A percentile compares a stretch with the other conserved stretches of the same genome.
phyloP scores from a whole-genome alignment of 2,329 filamentous ascomycete genomes.

The Didymella exigua region DNA sequence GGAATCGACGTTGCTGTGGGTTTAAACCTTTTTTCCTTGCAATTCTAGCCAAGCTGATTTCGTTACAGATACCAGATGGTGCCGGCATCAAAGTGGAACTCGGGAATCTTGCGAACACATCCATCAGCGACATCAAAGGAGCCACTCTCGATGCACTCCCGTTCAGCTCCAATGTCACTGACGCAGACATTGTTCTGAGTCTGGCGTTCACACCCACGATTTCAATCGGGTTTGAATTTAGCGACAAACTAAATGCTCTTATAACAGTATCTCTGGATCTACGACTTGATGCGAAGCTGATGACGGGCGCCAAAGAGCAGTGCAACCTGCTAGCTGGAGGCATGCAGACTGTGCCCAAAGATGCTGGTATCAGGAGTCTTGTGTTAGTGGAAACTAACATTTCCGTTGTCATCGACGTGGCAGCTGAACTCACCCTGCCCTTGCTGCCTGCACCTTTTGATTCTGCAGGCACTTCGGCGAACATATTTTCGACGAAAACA shows the following conservation, averaged over 20 bases:
- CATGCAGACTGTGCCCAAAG: background rate
- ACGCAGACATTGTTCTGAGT: constrained; percentile 35
- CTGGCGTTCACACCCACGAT: constrained; percentile 42
- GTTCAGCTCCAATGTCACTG: constrained; percentile 37
- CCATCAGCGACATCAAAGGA: constrained; percentile 29
- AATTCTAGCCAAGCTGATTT: constrained; percentile 2
- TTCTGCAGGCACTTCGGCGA: constrained; percentile 17
- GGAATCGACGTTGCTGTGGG: constrained; percentile 47
- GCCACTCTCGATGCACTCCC: constrained; percentile 40
- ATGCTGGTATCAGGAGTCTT: constrained; percentile 19
- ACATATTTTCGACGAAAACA: constrained; percentile 30
- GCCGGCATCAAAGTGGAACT: constrained; percentile 41
- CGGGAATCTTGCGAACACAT: constrained; percentile 25
- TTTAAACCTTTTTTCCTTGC: background rate
- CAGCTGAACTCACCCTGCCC: constrained; percentile 28
- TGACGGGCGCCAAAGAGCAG: constrained; percentile 25
- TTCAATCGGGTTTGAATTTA: constrained; percentile 45
- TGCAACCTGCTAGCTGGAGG: constrained; percentile 23
- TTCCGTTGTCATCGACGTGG: constrained; percentile 28
- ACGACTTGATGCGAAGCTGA: constrained; percentile 37
- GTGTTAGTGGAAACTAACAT: constrained; percentile 37
- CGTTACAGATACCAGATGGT: constrained; percentile 33
- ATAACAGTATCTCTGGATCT: constrained; percentile 41
- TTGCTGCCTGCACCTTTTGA: constrained; percentile 25
- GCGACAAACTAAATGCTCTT: constrained; percentile 33